Conservation (phyloP, 148 eudicot species). For the Persicaria maculosa region DNA sequence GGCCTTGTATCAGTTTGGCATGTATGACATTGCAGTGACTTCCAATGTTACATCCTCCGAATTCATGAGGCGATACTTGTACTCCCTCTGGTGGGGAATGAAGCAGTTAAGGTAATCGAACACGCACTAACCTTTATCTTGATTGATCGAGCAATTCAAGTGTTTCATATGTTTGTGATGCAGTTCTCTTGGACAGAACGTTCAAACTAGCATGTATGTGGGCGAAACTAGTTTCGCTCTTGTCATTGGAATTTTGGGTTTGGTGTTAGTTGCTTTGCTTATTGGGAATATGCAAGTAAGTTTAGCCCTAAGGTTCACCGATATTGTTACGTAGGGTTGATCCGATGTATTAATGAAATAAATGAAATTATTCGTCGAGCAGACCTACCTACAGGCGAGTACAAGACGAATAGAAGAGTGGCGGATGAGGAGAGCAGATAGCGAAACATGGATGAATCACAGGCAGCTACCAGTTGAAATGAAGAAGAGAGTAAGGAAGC, state of each 20-base stretch:
- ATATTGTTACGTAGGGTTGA: no score
- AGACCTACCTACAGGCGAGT: slow-evolving; percentile 55
- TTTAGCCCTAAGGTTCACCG: background rate
- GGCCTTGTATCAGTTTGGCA: slow-evolving; percentile 24
- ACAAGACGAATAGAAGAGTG: slow-evolving; percentile 58
- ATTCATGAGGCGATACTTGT: slow-evolving; percentile 41
- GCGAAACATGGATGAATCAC: slow-evolving; percentile 72
- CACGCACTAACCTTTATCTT: background rate
- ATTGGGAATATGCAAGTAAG: slow-evolving; percentile 78
- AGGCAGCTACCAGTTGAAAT: slow-evolving; percentile 55
- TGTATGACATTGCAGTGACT: slow-evolving; percentile 25
- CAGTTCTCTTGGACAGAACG: slow-evolving; percentile 59
- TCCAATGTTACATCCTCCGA: slow-evolving; percentile 26
- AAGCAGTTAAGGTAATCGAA: slow-evolving; percentile 40
- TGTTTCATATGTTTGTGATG: slow-evolving; percentile 9
- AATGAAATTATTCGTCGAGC: background rate
- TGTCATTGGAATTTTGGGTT: slow-evolving; percentile 48
- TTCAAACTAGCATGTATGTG: slow-evolving; percentile 43
- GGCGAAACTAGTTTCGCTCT: slow-evolving; percentile 48
- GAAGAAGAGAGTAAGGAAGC: slow-evolving; percentile 40
- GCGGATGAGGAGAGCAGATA: slow-evolving; percentile 57
- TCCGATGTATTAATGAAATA: background rate
- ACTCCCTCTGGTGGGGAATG: slow-evolving; percentile 66
- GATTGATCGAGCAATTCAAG: background rate
- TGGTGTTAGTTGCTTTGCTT: slow-evolving; percentile 52